Evolutionary conservation across 805 yeast species (phyloP), one percentile per base, ranked within the genome.

Genomic region (Wickerhamomyces sydowiorum): DNA sequence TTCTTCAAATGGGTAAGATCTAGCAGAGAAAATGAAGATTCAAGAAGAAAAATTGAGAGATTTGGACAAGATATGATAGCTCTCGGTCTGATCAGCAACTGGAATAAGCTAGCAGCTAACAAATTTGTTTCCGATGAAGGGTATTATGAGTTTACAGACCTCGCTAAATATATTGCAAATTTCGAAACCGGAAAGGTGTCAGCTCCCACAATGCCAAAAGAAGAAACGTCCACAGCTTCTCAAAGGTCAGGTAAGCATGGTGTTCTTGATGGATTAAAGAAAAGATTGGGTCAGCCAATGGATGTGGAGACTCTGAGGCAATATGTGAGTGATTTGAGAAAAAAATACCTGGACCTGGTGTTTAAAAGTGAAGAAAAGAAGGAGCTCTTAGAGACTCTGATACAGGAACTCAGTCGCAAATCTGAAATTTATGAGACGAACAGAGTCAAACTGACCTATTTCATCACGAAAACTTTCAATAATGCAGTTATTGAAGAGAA

Each of bases 11-110:
- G 58, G 46, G 44, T 65, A 10, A 59, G 43, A 36, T 34, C 37
- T 12, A 31, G 41, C 24, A 49, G 51, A 22, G 36, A 47, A 3
- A 49, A 49, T 19, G 46, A 62, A 27, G 65, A 61, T 37, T 48
- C 68, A 0, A 46, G 55, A 4, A 52, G 44, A 14, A 60, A 61
- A 28, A 30, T 59, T n/a, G 65, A 65, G 40, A 52, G 58, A 27
- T 45, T 65, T 22, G 68, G 68, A 1, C 67, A 65, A 41, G 47
- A 46, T 20, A 33, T 63, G 36, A 33, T 63, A 3, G 43, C 42
- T 8, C 21, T 52, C 5, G 54, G 54, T 0, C 31, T 62, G n/a
- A 52, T 64, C 8, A 42, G 44, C 12, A 53, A 53, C 18, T 60
- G 59, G 56, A 57, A 56, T 35, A 54, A 48, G 39, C 37, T 47